phyloP scores from a whole-genome alignment of 352 stramenopile species.

The Phytophthora hibernalis region DNA sequence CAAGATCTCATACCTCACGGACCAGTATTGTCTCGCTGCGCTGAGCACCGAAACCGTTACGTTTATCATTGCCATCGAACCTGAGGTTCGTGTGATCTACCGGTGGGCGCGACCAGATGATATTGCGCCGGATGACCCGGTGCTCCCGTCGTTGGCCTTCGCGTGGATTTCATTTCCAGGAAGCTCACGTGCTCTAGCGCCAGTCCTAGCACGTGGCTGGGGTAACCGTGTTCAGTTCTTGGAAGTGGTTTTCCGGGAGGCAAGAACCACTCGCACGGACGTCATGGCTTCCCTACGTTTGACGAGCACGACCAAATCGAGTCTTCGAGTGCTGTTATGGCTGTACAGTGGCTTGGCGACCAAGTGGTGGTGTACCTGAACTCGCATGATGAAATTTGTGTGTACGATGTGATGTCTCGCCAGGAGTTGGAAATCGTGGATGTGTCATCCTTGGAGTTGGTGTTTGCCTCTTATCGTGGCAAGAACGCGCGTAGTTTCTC shows the following conservation, averaged over 20 bases:
- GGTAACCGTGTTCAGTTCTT: slow-evolving; percentile 95
- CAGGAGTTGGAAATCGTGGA: slow-evolving; percentile 95
- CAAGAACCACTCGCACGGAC: slow-evolving; percentile 73
- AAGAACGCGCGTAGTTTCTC: slow-evolving; percentile 85
- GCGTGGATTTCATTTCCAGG: slow-evolving; percentile 92
- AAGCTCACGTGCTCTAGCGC: slow-evolving; percentile 83
- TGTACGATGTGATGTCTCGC: slow-evolving; percentile 97
- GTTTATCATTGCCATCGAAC: slow-evolving; percentile 96
- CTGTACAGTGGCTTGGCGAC: slow-evolving; percentile 96
- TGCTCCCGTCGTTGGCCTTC: slow-evolving; percentile 95
- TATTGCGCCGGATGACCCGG: slow-evolving; percentile 72
- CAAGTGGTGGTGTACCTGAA: slow-evolving; percentile 96
- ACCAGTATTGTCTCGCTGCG: slow-evolving; percentile 85
- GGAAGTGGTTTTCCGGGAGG: slow-evolving; percentile 82
- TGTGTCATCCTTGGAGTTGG: slow-evolving; percentile 93
- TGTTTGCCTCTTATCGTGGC: slow-evolving; percentile 93
- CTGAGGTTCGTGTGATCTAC: slow-evolving; percentile 94
- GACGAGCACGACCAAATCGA: slow-evolving; percentile 95
- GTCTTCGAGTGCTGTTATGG: slow-evolving; percentile 89
- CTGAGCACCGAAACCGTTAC: slow-evolving; percentile 93
- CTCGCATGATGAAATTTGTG: slow-evolving; percentile 95
- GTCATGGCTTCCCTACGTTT: slow-evolving; percentile 95
- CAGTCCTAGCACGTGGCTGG: slow-evolving; percentile 94
- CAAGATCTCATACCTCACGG: slow-evolving; percentile 87
- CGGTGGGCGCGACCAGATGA: slow-evolving; percentile 90